Evolutionary conservation across 1,284 basidiomycete genomes (phyloP).

Genomic region (Cutaneotrichosporon sp.): DNA sequence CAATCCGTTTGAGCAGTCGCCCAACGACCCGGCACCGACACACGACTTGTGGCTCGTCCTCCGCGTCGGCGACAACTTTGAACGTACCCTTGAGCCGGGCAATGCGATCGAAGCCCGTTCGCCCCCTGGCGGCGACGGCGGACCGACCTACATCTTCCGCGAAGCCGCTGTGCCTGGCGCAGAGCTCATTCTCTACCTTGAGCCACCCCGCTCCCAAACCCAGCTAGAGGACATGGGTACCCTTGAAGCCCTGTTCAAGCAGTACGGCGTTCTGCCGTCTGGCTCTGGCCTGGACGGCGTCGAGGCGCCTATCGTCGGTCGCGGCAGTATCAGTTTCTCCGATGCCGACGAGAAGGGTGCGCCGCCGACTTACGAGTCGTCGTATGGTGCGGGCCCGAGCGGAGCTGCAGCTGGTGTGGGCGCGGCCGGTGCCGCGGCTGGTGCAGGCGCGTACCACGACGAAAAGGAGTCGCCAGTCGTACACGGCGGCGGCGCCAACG

Average conservation of each 20-base stretch:
- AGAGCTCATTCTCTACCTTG: conserved; percentile 46
- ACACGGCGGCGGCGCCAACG: conserved; percentile 38
- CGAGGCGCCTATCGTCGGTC: conserved; percentile 10
- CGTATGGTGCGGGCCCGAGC: not conserved
- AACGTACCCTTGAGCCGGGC: conserved; percentile 39
- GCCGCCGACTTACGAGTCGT: conserved; percentile 1
- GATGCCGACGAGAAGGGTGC: conserved; percentile 2
- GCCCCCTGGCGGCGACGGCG: conserved; percentile 16
- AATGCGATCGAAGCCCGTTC: conserved; percentile 22
- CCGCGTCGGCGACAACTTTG: conserved; percentile 41
- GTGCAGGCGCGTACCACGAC: not conserved
- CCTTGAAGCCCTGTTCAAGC: conserved; percentile 63
- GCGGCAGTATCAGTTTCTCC: not conserved
- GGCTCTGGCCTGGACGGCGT: conserved; percentile 30
- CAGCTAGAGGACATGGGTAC: conserved; percentile 60
- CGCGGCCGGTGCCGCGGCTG: not conserved
- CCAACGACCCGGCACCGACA: conserved; percentile 39
- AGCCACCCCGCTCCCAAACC: conserved; percentile 2
- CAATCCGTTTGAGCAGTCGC: conserved; percentile 43
- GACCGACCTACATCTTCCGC: conserved; percentile 26
- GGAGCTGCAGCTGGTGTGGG: not conserved
- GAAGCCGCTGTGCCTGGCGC: conserved; percentile 30
- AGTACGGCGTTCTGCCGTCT: conserved; percentile 54
- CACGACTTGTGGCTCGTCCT: conserved; percentile 48
- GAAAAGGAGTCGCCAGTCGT: conserved; percentile 3